Percentiles rank a stretch among this genome's conserved stretches.
Conservation (phyloP, 169 alveolate genomes). For the Plasmodium inui region DNA sequence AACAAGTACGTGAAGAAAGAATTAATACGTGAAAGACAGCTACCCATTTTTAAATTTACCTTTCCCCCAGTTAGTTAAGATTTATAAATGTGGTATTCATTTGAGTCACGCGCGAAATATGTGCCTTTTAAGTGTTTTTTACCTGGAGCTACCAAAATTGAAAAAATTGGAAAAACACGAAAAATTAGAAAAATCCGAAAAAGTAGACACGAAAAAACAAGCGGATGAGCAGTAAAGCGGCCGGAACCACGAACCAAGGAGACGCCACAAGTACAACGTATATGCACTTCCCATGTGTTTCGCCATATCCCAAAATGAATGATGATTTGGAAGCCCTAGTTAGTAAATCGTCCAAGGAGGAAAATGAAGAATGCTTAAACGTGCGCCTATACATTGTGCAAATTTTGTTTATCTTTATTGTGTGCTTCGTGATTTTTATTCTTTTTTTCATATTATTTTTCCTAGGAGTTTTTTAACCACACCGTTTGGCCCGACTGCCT, state of each 20-base stretch:
- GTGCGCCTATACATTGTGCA: slow-evolving; percentile 65
- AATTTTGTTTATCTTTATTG: slow-evolving; percentile 52
- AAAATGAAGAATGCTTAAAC: slow-evolving; percentile 41
- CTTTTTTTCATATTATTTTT: slow-evolving; percentile 69
- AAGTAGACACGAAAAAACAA: background rate
- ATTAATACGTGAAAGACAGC: background rate
- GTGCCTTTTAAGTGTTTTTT: background rate
- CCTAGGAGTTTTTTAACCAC: slow-evolving; percentile 63
- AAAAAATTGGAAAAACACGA: background rate
- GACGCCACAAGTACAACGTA: background rate
- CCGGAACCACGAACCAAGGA: background rate
- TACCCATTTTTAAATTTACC: background rate
- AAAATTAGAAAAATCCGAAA: background rate
- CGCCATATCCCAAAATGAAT: slow-evolving; percentile 29
- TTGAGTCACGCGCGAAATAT: background rate
- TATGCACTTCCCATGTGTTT: background rate
- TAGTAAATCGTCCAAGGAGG: slow-evolving; percentile 60
- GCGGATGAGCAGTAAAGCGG: background rate
- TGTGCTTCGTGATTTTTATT: slow-evolving; percentile 64
- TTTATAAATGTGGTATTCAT: background rate
- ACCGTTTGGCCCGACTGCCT: background rate
- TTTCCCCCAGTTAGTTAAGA: background rate
- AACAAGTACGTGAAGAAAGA: background rate
- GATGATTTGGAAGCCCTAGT: slow-evolving; percentile 72
- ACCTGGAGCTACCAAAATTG: background rate